Base-by-base conservation (phyloP, 2,329 filamentous ascomycete species). In the Fusarium hostae region DNA sequence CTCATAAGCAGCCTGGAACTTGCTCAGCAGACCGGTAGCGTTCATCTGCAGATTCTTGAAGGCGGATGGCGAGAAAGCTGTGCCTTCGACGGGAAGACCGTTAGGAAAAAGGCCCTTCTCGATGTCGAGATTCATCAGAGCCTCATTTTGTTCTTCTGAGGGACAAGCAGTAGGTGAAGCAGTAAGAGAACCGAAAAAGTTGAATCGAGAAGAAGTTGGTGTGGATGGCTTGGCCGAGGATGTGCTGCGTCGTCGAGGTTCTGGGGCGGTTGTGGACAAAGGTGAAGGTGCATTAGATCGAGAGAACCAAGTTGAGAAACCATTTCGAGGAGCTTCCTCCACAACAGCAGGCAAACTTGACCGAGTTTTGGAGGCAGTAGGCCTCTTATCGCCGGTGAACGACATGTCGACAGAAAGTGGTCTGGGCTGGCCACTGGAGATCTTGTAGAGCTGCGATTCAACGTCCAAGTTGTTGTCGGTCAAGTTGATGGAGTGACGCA, bases 31-130 rank as follows among this genome's bases (percentile, higher is more conserved):
- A 7, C 87, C 86, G 8, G 82, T 81, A 5, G 90, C 89, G 62
- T 88, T 89, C 69, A 82, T 79, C 63, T 88, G 87, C n/a, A 90
- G 82, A 75, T 88, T 90, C 76, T 89, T 89, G 79, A 86, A 91
- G 13, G 86, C 86, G 0, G 86, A 83, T 1, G 88, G 88, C 2
- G 88, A 89, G 77, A 89, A 89, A 3, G 85, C 76, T 43, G 89
- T 86, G 40, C 82, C 79, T 16, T 85, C 82, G 0, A 75, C 71
- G 2, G 86, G 81, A 1, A 81, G 74, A 4, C 82, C 81, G 2
- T 79, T 69, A 0, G 88, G 87, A 66, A 86, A 89, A 16, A 91
- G 83, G 1, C 86, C 85, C 3, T 84, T 77, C 35, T 87, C 84
- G 41, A 91, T 83, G 74, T 90, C 84, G 52, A 91, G 80, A 54